Percentiles rank a stretch among this genome's conserved stretches.
phyloP scores from a whole-genome alignment of 2,329 filamentous ascomycete genomes.

The Colletotrichum sublineola region DNA sequence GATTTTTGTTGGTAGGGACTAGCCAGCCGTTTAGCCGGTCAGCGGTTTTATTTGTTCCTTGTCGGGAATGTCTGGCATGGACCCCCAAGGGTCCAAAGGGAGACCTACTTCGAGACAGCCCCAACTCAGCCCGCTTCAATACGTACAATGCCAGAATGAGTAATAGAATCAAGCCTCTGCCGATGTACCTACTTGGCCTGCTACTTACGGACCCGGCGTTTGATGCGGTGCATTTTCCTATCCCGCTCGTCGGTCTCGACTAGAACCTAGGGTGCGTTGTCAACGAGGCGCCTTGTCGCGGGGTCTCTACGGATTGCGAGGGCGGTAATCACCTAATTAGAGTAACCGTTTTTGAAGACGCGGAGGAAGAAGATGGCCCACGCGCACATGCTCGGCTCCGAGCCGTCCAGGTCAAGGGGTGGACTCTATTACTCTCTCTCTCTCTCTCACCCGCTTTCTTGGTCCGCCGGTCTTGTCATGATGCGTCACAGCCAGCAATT shows the following conservation, averaged over 20 bases:
- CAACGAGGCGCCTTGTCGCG: not conserved
- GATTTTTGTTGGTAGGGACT: not conserved
- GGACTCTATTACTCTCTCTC: not conserved
- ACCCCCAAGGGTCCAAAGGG: not conserved
- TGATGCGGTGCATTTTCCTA: not conserved
- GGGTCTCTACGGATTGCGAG: constrained; percentile 2
- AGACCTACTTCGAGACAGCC: not conserved
- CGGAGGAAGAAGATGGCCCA: not conserved
- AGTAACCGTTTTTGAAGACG: not conserved
- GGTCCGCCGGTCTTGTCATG: not conserved
- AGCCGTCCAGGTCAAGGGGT: not conserved
- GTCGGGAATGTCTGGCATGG: no score
- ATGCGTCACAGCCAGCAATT: constrained; percentile 19
- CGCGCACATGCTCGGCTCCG: constrained; percentile 2
- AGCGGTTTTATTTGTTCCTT: not conserved
- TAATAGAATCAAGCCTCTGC: not conserved
- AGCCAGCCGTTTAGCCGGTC: not conserved
- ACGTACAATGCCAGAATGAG: constrained; percentile 9
- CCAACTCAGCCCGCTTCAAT: constrained; percentile 26
- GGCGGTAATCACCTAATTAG: not conserved
- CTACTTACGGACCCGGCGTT: constrained; percentile 10
- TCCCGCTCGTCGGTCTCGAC: not conserved
- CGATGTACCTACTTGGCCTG: not conserved
- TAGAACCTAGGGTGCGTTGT: not conserved
- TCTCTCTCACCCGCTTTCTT: not conserved